phyloP scores from a whole-genome alignment of 2,329 filamentous ascomycete species.

The Aspergillus cejpii region DNA sequence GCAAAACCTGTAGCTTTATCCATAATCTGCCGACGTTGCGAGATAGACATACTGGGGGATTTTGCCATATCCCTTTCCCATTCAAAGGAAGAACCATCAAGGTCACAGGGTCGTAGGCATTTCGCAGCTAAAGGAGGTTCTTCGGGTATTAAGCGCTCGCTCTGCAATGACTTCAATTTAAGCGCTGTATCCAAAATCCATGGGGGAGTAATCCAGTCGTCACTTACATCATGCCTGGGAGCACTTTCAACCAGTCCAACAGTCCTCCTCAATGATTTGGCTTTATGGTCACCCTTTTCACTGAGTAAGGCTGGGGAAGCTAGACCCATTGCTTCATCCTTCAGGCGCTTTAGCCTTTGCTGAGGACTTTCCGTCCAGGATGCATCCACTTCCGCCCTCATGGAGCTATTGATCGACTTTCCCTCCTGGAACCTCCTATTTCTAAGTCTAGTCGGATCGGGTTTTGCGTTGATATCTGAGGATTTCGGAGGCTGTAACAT shows the following conservation, averaged over 20 bases:
- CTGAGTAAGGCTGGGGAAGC: too few species aligned
- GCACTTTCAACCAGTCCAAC: conserved; percentile 41
- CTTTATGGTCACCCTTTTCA: too few species aligned
- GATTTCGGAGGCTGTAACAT: conserved; percentile 65
- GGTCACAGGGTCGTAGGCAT: conserved; percentile 53
- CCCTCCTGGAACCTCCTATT: conserved; percentile 74
- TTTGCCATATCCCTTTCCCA: conserved; percentile 88
- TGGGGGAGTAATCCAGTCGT: not conserved
- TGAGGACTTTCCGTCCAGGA: conserved; percentile 91
- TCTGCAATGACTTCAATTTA: not conserved
- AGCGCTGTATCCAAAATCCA: not conserved
- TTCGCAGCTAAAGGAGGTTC: not conserved
- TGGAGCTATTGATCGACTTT: conserved; percentile 41
- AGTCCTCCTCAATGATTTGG: too few species aligned
- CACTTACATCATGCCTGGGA: conserved; percentile 53
- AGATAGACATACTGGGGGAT: conserved; percentile 62
- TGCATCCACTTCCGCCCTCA: conserved; percentile 40
- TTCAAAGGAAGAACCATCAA: conserved; percentile 82
- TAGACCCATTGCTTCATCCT: conserved; percentile 75
- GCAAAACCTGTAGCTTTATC: conserved; percentile 75
- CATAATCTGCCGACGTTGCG: conserved; percentile 71
- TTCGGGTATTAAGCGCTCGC: not conserved
- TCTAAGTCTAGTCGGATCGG: conserved; percentile 77
- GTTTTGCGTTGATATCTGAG: conserved; percentile 50
- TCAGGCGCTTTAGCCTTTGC: conserved; percentile 72